phyloP scores from a whole-genome alignment of 2,329 filamentous ascomycete genomes.

The Tolypocladium ovalisporum region DNA sequence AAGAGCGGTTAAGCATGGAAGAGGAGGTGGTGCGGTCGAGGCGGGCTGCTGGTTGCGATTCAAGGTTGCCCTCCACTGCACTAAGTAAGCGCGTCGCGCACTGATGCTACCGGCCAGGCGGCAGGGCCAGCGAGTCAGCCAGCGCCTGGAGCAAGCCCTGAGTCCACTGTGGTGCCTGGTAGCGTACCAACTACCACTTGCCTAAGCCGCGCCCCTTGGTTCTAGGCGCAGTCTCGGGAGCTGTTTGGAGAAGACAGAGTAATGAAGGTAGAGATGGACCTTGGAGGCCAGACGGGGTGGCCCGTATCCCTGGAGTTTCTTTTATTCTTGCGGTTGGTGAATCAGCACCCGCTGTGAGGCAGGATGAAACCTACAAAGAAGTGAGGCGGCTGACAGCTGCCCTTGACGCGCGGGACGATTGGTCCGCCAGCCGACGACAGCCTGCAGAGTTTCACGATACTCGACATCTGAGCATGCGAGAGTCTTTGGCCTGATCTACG shows the following conservation, averaged over 20 bases:
- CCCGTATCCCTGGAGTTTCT: background rate
- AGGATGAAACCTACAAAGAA: background rate
- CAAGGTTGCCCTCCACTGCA: conserved; percentile 7
- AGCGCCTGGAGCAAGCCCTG: background rate
- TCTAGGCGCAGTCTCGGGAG: background rate
- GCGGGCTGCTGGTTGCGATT: background rate
- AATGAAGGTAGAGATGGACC: background rate
- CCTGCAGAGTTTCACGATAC: background rate
- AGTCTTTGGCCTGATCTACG: background rate
- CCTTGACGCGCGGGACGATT: background rate
- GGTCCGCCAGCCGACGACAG: background rate
- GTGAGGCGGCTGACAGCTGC: background rate
- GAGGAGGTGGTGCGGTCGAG: background rate
- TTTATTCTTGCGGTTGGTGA: background rate
- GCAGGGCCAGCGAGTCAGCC: conserved; percentile 17
- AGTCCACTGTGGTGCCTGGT: conserved; percentile 2
- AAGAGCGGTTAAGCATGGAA: background rate
- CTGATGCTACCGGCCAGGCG: conserved; percentile 20
- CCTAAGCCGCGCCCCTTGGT: background rate
- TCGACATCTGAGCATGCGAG: background rate
- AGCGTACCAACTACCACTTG: background rate
- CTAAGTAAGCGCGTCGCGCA: conserved; percentile 24
- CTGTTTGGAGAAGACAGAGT: no score
- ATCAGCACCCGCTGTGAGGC: background rate
- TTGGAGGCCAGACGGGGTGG: background rate